phyloP scores from a whole-genome alignment of 1,284 basidiomycete species.

The Moniliella sp. region DNA sequence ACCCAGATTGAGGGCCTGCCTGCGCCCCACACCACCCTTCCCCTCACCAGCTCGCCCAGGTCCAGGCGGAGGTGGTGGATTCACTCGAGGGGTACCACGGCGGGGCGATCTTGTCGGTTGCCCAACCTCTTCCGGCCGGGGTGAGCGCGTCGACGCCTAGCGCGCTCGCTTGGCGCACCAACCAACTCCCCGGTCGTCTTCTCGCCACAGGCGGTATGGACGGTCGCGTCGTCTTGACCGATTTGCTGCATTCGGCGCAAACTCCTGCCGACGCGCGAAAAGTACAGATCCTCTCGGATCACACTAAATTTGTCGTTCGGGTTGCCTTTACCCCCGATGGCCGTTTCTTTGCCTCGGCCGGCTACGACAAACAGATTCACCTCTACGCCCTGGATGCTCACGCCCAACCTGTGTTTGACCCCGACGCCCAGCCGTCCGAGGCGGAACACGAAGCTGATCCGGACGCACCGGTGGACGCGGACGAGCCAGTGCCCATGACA shows the following conservation, averaged over 20 bases:
- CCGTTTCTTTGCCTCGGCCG: conserved; percentile 16
- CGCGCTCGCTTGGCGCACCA: not conserved
- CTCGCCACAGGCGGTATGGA: conserved; percentile 14
- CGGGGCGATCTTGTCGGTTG: conserved; percentile 17
- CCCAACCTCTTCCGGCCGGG: conserved; percentile 3
- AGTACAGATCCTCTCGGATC: conserved; percentile 14
- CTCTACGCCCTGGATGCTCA: conserved; percentile 9
- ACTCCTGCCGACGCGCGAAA: conserved; percentile 5
- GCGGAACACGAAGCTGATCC: conserved; percentile 1
- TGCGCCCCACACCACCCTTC: no score
- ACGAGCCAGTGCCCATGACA: not conserved
- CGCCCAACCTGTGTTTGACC: conserved; percentile 2
- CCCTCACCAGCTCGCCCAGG: no score
- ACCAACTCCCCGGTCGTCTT: not conserved
- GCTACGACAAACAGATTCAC: conserved; percentile 18
- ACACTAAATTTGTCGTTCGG: conserved; percentile 20
- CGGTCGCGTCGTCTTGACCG: conserved; percentile 20
- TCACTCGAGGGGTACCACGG: conserved; percentile 12
- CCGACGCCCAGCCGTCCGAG: not conserved
- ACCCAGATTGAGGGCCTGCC: conserved; percentile 5
- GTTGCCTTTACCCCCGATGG: conserved; percentile 11
- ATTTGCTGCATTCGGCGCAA: conserved; percentile 2
- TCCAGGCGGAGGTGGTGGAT: conserved; percentile 20
- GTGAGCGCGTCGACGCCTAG: not conserved
- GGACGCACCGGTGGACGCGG: no score